Conservation (phyloP, 2,329 filamentous ascomycete genomes). For the Xylariaceae sp. region DNA sequence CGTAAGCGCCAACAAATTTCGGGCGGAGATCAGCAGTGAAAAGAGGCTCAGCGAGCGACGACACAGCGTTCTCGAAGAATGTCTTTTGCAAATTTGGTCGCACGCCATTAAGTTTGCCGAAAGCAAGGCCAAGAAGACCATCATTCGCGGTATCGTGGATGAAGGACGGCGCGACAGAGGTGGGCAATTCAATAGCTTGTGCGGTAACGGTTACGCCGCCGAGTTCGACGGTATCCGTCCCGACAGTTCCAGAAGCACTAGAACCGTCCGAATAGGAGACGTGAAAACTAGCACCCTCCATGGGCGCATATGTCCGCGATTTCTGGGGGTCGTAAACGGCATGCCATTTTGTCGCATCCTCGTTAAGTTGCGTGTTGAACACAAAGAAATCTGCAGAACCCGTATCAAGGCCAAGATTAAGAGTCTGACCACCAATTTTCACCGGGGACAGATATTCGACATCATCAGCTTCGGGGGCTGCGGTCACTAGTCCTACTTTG, state of each 20-base stretch:
- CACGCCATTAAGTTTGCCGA: slow-evolving; percentile 45
- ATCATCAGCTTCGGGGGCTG: slow-evolving; percentile 39
- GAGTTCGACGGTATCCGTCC: slow-evolving; percentile 40
- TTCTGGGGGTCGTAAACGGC: slow-evolving; percentile 36
- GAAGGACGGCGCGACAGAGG: slow-evolving; percentile 39
- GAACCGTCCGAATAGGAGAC: slow-evolving; percentile 44
- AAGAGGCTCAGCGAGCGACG: slow-evolving; percentile 35
- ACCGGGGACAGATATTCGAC: slow-evolving; percentile 42
- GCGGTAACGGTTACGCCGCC: slow-evolving; percentile 37
- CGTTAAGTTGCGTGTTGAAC: slow-evolving; percentile 38
- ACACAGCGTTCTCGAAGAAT: slow-evolving; percentile 42
- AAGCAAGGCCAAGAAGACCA: slow-evolving; percentile 44
- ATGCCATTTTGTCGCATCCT: slow-evolving; percentile 36
- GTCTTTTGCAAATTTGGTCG: slow-evolving; percentile 38
- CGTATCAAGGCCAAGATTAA: slow-evolving; percentile 45
- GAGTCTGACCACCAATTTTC: slow-evolving; percentile 40
- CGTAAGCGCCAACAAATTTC: slow-evolving; percentile 43
- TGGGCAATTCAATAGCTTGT: slow-evolving; percentile 44
- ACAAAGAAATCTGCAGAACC: slow-evolving; percentile 46
- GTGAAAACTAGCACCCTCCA: slow-evolving; percentile 37
- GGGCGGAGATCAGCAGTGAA: slow-evolving; percentile 45
- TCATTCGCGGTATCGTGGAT: slow-evolving; percentile 39
- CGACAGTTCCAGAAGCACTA: slow-evolving; percentile 44
- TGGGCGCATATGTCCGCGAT: slow-evolving; percentile 36
- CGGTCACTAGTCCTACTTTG: slow-evolving; percentile 34